These are phyloP conservation scores for Sporothrix inflata DNA, from an alignment of 2,329 filamentous ascomycete species.

Conservation along the genomic window DNA sequence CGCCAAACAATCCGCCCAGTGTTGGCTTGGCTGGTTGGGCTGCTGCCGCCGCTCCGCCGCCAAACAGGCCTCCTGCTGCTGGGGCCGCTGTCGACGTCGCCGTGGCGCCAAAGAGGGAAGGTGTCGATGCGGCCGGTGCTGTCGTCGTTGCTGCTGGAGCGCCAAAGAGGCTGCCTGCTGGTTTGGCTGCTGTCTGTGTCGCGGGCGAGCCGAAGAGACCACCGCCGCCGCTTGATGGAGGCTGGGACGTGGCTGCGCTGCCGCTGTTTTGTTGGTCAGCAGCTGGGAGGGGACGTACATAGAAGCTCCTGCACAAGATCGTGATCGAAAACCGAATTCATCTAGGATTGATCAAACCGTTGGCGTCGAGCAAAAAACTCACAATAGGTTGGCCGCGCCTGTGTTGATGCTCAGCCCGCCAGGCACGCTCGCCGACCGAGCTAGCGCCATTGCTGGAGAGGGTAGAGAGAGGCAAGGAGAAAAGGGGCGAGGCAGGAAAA, in stretches of 20 bases:
- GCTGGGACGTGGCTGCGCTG: conserved; percentile 35
- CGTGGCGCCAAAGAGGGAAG: conserved; percentile 26
- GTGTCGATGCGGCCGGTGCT: conserved; percentile 17
- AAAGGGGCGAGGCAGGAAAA: not conserved
- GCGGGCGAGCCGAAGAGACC: conserved; percentile 41
- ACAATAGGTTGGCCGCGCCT: conserved; percentile 61
- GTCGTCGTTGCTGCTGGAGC: conserved; percentile 24
- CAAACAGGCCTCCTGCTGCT: conserved; percentile 15
- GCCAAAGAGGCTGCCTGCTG: conserved; percentile 30
- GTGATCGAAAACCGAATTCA: not conserved
- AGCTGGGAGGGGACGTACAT: not conserved
- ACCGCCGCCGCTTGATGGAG: conserved; percentile 28
- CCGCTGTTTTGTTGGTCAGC: not conserved
- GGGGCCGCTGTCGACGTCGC: conserved; percentile 19
- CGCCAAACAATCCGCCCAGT: conserved; percentile 39
- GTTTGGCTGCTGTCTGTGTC: conserved; percentile 37
- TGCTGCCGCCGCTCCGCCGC: conserved; percentile 26
- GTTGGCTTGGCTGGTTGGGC: not conserved
- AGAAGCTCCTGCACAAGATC: conserved; percentile 46
- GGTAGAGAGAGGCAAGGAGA: not conserved
- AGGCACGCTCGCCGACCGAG: conserved; percentile 62
- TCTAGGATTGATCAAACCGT: not conserved
- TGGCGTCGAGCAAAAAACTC: conserved; percentile 35
- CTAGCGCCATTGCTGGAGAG: conserved; percentile 49
- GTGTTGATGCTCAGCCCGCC: conserved; percentile 67